Evolutionary conservation across 306 rosid genomes (phyloP), one percentile per base, ranked within the genome.

Genomic region (Rosa persica): DNA sequence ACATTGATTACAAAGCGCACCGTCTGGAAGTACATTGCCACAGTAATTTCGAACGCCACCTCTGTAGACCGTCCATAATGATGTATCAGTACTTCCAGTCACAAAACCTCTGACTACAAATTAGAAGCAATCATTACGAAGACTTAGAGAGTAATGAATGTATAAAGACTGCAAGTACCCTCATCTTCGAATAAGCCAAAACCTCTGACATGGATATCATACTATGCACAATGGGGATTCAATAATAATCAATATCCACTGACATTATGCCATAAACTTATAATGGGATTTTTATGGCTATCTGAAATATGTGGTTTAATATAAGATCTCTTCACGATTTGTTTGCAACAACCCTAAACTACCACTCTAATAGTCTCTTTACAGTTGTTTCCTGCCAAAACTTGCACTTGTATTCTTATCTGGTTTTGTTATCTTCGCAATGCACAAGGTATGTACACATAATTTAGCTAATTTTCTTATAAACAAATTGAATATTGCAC

Each of bases 41-140:
- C 99, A 95, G 73, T 95, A 95, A 79, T 87, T 90, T n/a, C 96
- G 88, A 74, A 77, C 77, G 46, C 99, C 98, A 9, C 86, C 90
- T 23, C 88, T 84, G 88, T 95, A 95, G 80, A 93, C 94, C 8
- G 96, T 95, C 99, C 99, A 95, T 80, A 95, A 80, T 22, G 98
- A 93, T 11, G 99, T 95, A 83, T 95, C 99, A 0, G 99, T 95
- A 73, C 98, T 95, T 85, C 99, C 99, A n/a, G 99, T 95, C 78
- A 95, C 93, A 85, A 69, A 95, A 38, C 99, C 97, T 90, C 99
- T 89, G 78, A 86, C 99, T 93, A 80, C 81, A 89, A 78, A 66
- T 77, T 34, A 77, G 66, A 36, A 79, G 76, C 2, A 80, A 65
- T 27, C 70, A 43, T 73, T 79, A 69, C 77, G 47, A 76, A 66